Conservation (phyloP, 495 filamentous ascomycete species). For the Cudoniella acicularis region DNA sequence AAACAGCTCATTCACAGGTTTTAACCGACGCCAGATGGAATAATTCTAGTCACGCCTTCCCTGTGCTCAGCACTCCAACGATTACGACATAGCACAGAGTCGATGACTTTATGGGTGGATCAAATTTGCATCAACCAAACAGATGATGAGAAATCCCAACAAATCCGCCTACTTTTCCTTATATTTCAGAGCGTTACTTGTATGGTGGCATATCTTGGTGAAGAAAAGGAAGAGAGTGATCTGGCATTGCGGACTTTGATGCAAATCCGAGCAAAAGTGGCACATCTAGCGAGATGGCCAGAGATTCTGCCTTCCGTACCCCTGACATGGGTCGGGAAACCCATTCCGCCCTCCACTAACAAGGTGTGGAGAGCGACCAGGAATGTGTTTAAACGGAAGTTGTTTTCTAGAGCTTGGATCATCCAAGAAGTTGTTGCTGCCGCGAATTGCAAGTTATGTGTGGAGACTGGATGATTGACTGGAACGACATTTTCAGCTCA, state of each 20-base stretch:
- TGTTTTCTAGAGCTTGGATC: slow-evolving; percentile 20
- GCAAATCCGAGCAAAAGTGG: neutral
- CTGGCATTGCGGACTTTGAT: neutral
- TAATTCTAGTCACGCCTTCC: slow-evolving; percentile 1
- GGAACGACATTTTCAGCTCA: slow-evolving; percentile 7
- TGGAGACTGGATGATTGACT: slow-evolving; percentile 7
- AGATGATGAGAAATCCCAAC: slow-evolving; percentile 4
- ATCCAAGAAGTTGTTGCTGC: slow-evolving; percentile 17
- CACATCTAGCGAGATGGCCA: neutral
- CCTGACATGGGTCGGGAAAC: neutral
- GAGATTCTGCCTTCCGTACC: neutral
- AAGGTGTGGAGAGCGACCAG: neutral
- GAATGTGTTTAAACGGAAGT: slow-evolving; percentile 2
- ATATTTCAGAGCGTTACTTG: slow-evolving; percentile 2
- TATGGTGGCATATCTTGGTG: slow-evolving; percentile 4
- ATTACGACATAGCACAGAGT: neutral
- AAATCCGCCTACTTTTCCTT: slow-evolving; percentile 3
- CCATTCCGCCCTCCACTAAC: neutral
- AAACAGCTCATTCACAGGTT: neutral
- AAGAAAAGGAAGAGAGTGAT: neutral
- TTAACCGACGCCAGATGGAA: slow-evolving; percentile 1
- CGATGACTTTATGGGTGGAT: slow-evolving; percentile 7
- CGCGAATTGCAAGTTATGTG: slow-evolving; percentile 12
- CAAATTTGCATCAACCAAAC: slow-evolving; percentile 12
- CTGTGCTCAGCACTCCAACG: neutral